Evolutionary conservation across 2,329 filamentous ascomycete genomes (phyloP).

Genomic region (Furcasterigmium sp.): DNA sequence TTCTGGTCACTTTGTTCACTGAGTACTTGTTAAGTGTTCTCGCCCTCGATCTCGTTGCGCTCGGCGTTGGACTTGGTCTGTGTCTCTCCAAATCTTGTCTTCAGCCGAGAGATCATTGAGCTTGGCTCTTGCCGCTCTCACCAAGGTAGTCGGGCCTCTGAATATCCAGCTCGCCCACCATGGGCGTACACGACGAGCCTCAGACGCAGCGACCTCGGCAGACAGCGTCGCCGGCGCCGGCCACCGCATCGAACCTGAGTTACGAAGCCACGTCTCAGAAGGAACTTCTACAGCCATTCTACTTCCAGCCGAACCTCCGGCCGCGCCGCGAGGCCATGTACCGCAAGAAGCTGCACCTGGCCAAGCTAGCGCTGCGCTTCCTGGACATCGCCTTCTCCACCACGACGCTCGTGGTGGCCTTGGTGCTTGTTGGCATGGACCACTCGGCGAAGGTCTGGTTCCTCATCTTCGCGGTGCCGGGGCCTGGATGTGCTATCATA

Average conservation of each 20-base stretch:
- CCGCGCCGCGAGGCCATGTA: conserved; percentile 3
- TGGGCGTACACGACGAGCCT: conserved; percentile 7
- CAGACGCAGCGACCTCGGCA: neutral
- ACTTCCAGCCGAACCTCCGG: conserved; percentile 1
- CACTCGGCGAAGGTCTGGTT: too few relatives aligned
- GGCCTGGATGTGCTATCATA: conserved; percentile 23
- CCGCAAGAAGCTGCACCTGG: conserved; percentile 17
- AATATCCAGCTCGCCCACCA: too few relatives aligned
- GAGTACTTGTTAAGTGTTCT: too few relatives aligned
- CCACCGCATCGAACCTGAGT: neutral
- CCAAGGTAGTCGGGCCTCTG: too few relatives aligned
- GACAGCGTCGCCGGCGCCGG: too few relatives aligned
- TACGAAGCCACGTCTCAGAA: conserved; percentile 6
- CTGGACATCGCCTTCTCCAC: conserved; percentile 18
- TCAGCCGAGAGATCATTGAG: too few relatives aligned
- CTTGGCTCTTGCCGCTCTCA: too few relatives aligned
- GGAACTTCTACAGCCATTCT: conserved; percentile 5
- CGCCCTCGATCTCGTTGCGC: too few relatives aligned
- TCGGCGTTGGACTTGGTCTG: too few relatives aligned
- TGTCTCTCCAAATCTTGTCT: too few relatives aligned
- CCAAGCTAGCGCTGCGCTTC: conserved; percentile 24
- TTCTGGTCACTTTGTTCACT: too few relatives aligned
- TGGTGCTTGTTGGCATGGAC: too few relatives aligned
- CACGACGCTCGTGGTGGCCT: conserved; percentile 4
- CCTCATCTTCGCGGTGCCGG: conserved; percentile 1